Conservation (phyloP, 1,284 basidiomycete genomes). For the Cystobasidiaceae sp. region DNA sequence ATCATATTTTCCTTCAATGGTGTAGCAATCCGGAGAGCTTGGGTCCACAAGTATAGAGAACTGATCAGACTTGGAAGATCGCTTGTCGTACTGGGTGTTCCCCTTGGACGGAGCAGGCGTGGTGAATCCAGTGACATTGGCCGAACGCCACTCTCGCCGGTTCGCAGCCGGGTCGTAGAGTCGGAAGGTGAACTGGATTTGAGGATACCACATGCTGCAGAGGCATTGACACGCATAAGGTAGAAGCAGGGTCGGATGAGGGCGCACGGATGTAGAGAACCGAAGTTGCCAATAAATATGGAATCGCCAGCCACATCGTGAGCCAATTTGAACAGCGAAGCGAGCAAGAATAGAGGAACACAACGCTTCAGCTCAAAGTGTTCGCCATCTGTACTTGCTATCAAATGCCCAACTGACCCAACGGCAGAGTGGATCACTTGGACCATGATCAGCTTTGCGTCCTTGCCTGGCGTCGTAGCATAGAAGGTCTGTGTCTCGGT, state of each 20-base stretch:
- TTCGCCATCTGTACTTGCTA: no score
- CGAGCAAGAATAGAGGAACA: no score
- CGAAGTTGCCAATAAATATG: no score
- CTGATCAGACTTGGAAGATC: slow-evolving; percentile 82
- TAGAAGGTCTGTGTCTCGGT: slow-evolving; percentile 94
- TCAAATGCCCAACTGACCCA: slow-evolving; percentile 62
- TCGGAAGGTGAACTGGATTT: slow-evolving; percentile 93
- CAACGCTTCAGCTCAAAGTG: no score
- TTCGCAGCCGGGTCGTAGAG: slow-evolving; percentile 75
- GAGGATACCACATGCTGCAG: slow-evolving; percentile 78
- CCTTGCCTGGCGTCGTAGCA: slow-evolving; percentile 59
- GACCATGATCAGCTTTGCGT: slow-evolving; percentile 76
- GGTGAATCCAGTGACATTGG: slow-evolving; percentile 80
- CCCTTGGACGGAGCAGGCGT: slow-evolving; percentile 55
- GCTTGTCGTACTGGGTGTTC: slow-evolving; percentile 57
- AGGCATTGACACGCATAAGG: not conserved
- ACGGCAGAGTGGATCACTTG: slow-evolving; percentile 94
- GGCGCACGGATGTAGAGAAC: no score
- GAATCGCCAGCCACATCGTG: no score
- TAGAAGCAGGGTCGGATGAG: not conserved
- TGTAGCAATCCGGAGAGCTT: slow-evolving; percentile 63
- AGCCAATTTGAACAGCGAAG: no score
- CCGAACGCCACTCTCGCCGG: slow-evolving; percentile 76
- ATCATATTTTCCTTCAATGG: slow-evolving; percentile 72
- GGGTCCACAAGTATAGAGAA: slow-evolving; percentile 65